phyloP scores from a whole-genome alignment of 345 rosid genomes.

The Arabidopsis suecica region DNA sequence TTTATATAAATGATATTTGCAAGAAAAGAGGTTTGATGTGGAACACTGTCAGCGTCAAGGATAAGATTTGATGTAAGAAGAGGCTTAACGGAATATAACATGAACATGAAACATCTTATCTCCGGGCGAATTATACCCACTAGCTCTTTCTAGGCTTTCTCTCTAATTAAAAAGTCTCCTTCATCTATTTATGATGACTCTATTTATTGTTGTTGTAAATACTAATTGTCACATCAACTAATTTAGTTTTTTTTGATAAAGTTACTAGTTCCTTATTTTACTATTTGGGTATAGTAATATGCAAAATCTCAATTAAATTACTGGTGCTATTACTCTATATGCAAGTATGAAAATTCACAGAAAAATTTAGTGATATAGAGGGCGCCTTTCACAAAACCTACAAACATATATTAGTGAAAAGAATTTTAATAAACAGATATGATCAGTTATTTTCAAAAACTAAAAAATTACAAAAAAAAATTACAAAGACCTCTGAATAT shows the following conservation, averaged over 20 bases:
- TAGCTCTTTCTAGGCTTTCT: slow-evolving; percentile 5
- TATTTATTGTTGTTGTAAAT: slow-evolving; percentile 6
- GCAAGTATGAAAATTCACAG: background rate
- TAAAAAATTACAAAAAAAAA: too few species aligned
- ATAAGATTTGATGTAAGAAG: slow-evolving; percentile 34
- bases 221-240: slow-evolving; percentile 29
- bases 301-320: background rate
- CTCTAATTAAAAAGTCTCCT: background rate
- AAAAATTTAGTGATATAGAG: background rate
- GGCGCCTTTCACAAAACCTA: background rate
- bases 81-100: slow-evolving; percentile 32
- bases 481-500: too few species aligned
- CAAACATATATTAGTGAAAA: background rate
- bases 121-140: background rate
- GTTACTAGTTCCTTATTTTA: background rate
- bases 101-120: slow-evolving; percentile 36
- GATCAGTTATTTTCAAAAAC: background rate
- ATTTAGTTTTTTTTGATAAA: background rate
- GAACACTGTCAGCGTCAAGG: slow-evolving; percentile 36
- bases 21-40: slow-evolving; percentile 27
- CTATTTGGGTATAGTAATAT: slow-evolving; percentile 7
- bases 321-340: background rate
- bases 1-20: background rate
- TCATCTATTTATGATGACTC: slow-evolving; percentile 27
- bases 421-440: background rate